Evolutionary conservation across 345 rosid species (phyloP).

Genomic region (Acer negundo): DNA sequence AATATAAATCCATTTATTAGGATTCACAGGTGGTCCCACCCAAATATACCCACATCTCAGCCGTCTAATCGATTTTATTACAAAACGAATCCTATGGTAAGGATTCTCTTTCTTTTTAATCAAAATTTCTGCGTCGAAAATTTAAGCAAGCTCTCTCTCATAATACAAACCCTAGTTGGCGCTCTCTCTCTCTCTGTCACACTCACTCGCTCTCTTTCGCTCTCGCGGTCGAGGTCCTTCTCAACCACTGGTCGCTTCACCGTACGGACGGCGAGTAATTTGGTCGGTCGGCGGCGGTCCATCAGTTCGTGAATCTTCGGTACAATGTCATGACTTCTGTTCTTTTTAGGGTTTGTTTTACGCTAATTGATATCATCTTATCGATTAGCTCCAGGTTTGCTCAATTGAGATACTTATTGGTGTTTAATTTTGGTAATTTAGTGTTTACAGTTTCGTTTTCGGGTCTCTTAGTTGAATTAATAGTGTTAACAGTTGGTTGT

Average conservation of each 20-base stretch:
- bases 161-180: not conserved
- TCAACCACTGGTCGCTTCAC: not conserved
- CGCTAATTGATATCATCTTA: not conserved
- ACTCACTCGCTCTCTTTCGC: not conserved
- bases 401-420: not conserved
- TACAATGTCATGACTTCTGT: not conserved
- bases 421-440: not conserved
- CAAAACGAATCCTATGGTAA: too few relatives aligned
- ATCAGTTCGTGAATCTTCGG: not conserved
- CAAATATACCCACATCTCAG: too few relatives aligned
- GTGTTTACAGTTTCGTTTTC: not conserved
- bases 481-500: not conserved
- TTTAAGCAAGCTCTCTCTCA: not conserved
- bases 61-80: too few relatives aligned
- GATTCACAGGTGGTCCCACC: too few relatives aligned
- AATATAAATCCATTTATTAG: too few relatives aligned
- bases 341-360: not conserved
- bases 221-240: not conserved
- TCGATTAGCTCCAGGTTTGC: not conserved
- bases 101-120: not conserved
- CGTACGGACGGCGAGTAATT: not conserved
- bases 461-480: not conserved
- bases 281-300: conserved; percentile 1
- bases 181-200: not conserved
- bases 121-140: not conserved